phyloP scores from a whole-genome alignment of 352 stramenopile genomes.

The Globisporangium barbulae region DNA sequence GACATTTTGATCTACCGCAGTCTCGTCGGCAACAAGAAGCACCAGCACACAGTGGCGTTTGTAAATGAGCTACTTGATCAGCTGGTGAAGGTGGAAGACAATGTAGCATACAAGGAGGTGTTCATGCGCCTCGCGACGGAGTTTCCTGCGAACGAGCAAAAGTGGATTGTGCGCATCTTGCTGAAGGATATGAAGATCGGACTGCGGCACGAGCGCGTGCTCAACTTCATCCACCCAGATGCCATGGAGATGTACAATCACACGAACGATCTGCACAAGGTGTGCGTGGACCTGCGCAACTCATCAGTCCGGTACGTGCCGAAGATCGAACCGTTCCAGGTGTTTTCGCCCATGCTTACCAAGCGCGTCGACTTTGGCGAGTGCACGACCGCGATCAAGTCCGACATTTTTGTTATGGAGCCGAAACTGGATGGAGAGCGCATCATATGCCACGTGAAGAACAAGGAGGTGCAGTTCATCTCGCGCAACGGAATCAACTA shows the following conservation, averaged over 20 bases:
- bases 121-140: conserved; percentile 77
- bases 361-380: conserved; percentile 85
- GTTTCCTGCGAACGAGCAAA: conserved; percentile 72
- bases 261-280: conserved; percentile 78
- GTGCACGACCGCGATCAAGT: conserved; percentile 67
- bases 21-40: conserved; percentile 29
- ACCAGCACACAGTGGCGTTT: conserved; percentile 50
- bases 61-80: conserved; percentile 64
- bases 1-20: conserved; percentile 74
- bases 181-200: conserved; percentile 89
- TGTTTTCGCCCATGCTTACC: conserved; percentile 85
- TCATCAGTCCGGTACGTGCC: conserved; percentile 80
- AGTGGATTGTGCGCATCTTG: conserved; percentile 80
- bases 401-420: conserved; percentile 77
- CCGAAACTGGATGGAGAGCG: conserved; percentile 83
- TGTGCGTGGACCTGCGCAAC: conserved; percentile 73
- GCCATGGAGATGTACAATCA: conserved; percentile 87
- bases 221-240: conserved; percentile 80
- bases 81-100: conserved; percentile 49
- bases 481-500: conserved; percentile 86
- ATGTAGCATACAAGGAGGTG: conserved; percentile 39
- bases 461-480: conserved; percentile 69
- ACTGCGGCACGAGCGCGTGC: conserved; percentile 72
- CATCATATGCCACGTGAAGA: conserved; percentile 76
- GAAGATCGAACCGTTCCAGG: conserved; percentile 75